phyloP scores from a whole-genome alignment of 2,329 filamentous ascomycete genomes.

The Ilyonectria sp. region DNA sequence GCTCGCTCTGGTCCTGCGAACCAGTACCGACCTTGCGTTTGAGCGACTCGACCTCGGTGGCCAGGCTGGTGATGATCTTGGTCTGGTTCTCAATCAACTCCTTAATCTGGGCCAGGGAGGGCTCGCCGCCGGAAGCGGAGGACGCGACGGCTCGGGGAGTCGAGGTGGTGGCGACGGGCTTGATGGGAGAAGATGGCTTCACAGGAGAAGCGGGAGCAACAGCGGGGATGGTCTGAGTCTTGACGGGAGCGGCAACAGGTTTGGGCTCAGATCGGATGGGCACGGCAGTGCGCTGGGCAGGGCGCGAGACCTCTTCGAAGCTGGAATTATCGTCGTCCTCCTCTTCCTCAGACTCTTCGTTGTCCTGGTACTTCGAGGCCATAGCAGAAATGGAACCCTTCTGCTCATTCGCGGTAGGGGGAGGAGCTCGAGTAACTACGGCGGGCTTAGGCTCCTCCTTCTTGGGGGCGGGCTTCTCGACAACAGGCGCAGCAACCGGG shows the following conservation, averaged over 20 bases:
- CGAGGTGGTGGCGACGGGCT: conserved; percentile 49
- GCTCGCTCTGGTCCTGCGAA: conserved; percentile 75
- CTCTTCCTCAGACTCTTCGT: conserved; percentile 73
- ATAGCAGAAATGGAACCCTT: conserved; percentile 88
- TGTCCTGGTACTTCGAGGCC: conserved; percentile 89
- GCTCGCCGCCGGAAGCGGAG: conserved; percentile 64
- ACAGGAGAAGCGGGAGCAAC: conserved; percentile 42
- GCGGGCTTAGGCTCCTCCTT: conserved; percentile 64
- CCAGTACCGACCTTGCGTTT: conserved; percentile 79
- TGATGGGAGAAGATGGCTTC: conserved; percentile 54
- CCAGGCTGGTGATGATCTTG: conserved; percentile 79
- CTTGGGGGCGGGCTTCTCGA: conserved; percentile 56
- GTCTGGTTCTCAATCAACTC: conserved; percentile 82
- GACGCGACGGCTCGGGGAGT: conserved; percentile 46
- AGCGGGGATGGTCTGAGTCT: conserved; percentile 41
- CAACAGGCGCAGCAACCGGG: conserved; percentile 59
- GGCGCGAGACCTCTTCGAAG: conserved; percentile 89
- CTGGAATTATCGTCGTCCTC: conserved; percentile 80
- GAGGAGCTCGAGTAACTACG: conserved; percentile 60
- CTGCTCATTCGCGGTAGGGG: conserved; percentile 85
- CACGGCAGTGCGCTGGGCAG: conserved; percentile 72
- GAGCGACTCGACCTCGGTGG: conserved; percentile 82
- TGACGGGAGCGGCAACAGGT: conserved; percentile 55
- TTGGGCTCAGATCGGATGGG: conserved; percentile 59
- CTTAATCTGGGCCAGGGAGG: conserved; percentile 83